Evolutionary conservation across 108 stramenopile species (phyloP).

Genomic region (Epithemia pelagica): DNA sequence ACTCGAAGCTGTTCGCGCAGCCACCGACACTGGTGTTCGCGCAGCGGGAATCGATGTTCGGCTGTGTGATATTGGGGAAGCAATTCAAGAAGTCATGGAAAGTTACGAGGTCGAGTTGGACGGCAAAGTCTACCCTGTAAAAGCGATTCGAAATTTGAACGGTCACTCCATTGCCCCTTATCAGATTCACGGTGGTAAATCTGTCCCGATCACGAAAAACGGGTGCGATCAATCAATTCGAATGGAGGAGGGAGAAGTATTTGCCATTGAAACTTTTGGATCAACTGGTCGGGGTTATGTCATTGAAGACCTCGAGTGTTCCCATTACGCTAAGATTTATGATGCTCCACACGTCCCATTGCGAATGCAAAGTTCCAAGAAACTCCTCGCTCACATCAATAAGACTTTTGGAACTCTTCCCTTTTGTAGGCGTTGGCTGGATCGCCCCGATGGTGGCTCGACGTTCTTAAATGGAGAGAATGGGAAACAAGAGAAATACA

Average conservation of each 20-base stretch:
- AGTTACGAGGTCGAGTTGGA: conserved; percentile 94
- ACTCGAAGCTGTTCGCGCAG: conserved; percentile 90
- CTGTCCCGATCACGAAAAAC: conserved; percentile 92
- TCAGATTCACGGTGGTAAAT: conserved; percentile 97
- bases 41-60: conserved; percentile 95
- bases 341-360: conserved; percentile 94
- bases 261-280: conserved; percentile 99
- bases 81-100: conserved; percentile 98
- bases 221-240: conserved; percentile 86
- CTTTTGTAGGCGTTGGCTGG: conserved; percentile 98
- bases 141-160: conserved; percentile 93
- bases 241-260: conserved; percentile 99
- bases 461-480: conserved; percentile 70
- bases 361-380: conserved; percentile 85
- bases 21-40: conserved; percentile 90
- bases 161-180: conserved; percentile 97
- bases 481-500: conserved; percentile 95
- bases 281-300: conserved; percentile 94
- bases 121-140: conserved; percentile 89
- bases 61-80: conserved; percentile 94
- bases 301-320: conserved; percentile 96
- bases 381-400: conserved; percentile 94
- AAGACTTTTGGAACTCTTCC: conserved; percentile 98
- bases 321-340: conserved; percentile 98
- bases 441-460: conserved; percentile 94